Evolutionary conservation across 1,284 basidiomycete genomes (phyloP), one percentile per base, ranked within the genome.

Genomic region (Ganoderma lucidum): DNA sequence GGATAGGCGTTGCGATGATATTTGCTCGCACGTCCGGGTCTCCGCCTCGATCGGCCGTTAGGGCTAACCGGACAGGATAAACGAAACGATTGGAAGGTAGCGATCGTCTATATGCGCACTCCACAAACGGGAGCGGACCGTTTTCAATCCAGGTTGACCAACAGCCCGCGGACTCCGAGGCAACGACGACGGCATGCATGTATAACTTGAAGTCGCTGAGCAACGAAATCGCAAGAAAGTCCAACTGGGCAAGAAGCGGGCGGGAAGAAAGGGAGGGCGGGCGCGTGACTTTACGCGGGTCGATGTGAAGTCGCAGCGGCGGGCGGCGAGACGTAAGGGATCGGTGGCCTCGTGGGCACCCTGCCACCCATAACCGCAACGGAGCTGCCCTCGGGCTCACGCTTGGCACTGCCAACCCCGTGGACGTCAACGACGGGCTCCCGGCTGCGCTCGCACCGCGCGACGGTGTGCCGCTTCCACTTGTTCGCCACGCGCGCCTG

Each of bases 391-490:
- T 14, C 28, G 51, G 51, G 19, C 23, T 56, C 14, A 30, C 30
- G 30, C 53, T 56, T 56, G 53, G 48, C 48, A 32, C 14, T 12
- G 14, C 12, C 17, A n/a, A 19, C 19, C 19, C 39, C 39, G 39
- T 45, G 44, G 3, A 19, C 10, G 10, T 56, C 53, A 32, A 56
- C 30, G 30, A 56, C 30, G 15, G 9, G 15, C 30, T 56, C 32
- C 30, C 30, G 53, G 5, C 35, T 30, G 53, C 53, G 53, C 53
- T 56, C 53, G 53, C 53, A 56, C 53, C 28, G 53, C 15, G 53
- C 28, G 3, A 56, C 30, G 53, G 30, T 56, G 30, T 56, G 53
- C 14, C 53, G 53, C 32, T 35, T 56, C 30, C 53, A 56, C 30
- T 56, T 56, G 53, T 56, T 35, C 9, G 30, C 53, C 32, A 56